A percentile compares a stretch with the other conserved stretches of the same genome.
Conservation (phyloP, 2,329 filamentous ascomycete species). For the Alternaria ventricosa region DNA sequence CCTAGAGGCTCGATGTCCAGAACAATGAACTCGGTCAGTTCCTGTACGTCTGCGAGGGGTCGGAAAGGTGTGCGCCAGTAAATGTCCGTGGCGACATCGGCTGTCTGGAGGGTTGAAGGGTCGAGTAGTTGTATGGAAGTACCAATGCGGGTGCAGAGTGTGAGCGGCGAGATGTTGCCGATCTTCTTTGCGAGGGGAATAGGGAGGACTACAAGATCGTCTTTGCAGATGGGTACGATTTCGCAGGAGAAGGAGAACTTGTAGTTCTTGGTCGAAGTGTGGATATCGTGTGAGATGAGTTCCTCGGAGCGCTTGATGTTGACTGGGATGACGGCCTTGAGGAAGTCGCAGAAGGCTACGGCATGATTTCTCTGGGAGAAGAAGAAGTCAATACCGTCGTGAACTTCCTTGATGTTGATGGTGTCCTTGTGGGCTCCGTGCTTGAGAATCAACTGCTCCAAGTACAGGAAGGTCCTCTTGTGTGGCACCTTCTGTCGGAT, state of each 20-base stretch:
- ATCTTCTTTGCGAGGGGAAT: slow-evolving; percentile 85
- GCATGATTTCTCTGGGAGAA: slow-evolving; percentile 89
- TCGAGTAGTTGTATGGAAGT: slow-evolving; percentile 91
- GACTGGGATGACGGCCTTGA: slow-evolving; percentile 80
- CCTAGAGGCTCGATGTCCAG: slow-evolving; percentile 90
- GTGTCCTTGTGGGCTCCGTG: slow-evolving; percentile 82
- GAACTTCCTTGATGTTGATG: slow-evolving; percentile 97
- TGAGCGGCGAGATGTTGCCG: slow-evolving; percentile 87
- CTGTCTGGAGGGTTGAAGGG: slow-evolving; percentile 86
- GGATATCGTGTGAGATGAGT: slow-evolving; percentile 89
- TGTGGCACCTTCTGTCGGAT: slow-evolving; percentile 96
- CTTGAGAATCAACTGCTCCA: slow-evolving; percentile 96
- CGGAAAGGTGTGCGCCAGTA: slow-evolving; percentile 93
- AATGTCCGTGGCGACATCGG: slow-evolving; percentile 79
- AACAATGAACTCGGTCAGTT: slow-evolving; percentile 90
- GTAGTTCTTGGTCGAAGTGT: slow-evolving; percentile 89
- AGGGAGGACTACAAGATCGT: slow-evolving; percentile 92
- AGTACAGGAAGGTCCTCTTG: slow-evolving; percentile 82
- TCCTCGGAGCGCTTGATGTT: slow-evolving; percentile 86
- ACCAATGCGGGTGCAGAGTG: slow-evolving; percentile 85
- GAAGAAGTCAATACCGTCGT: slow-evolving; percentile 96
- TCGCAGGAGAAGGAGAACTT: slow-evolving; percentile 94
- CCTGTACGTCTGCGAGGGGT: slow-evolving; percentile 80
- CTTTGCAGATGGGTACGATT: slow-evolving; percentile 93
- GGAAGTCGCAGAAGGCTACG: slow-evolving; percentile 89